phyloP scores from a whole-genome alignment of 305 asterid species.

The Rubia peregrina region DNA sequence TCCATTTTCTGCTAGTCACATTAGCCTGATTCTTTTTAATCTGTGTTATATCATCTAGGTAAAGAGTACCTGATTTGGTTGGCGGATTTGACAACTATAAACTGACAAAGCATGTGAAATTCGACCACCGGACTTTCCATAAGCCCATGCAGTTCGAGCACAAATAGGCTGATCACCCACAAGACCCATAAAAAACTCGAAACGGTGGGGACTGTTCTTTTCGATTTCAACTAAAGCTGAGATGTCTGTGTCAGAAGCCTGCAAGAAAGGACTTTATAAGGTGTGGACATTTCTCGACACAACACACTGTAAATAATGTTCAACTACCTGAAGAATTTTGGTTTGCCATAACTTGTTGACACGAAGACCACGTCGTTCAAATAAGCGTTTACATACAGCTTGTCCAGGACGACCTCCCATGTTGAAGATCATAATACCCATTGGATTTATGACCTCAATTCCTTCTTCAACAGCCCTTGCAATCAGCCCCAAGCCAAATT shows the following conservation, averaged over 20 bases:
- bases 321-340: constrained; percentile 85
- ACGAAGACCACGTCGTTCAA: constrained; percentile 93
- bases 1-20: constrained; percentile 13
- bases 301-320: constrained; percentile 17
- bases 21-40: not conserved
- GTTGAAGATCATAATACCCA: constrained; percentile 96
- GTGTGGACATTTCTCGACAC: constrained; percentile 17
- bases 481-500: constrained; percentile 95
- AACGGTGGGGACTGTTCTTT: constrained; percentile 93
- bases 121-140: constrained; percentile 88
- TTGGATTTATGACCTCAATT: constrained; percentile 88
- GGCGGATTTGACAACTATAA: constrained; percentile 85
- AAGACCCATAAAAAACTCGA: constrained; percentile 99
- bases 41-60: not conserved
- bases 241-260: constrained; percentile 99
- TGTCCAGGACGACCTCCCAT: constrained; percentile 99
- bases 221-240: constrained; percentile 98
- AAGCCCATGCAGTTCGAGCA: constrained; percentile 99
- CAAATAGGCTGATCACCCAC: constrained; percentile 93
- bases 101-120: constrained; percentile 98
- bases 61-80: constrained; percentile 64
- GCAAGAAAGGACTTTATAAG: constrained; percentile 32
- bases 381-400: constrained; percentile 91
- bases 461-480: constrained; percentile 99
- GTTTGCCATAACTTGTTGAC: constrained; percentile 98